These are phyloP conservation scores for Pelargonium citronellum DNA, from an alignment of 441 rosid species.

Conservation along the genomic window DNA sequence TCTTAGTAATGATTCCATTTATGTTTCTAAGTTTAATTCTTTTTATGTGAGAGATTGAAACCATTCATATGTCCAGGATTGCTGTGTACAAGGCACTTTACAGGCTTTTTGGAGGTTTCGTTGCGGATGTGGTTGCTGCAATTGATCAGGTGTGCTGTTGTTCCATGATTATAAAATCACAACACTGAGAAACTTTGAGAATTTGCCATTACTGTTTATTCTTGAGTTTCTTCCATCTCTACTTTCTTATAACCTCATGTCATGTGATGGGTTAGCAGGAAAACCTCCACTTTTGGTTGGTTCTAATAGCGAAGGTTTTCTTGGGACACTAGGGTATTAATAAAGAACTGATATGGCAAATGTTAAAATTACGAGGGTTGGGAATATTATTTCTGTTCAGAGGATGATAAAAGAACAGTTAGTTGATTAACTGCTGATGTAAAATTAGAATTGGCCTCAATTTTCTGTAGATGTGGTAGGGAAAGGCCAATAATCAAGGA, in stretches of 20 bases:
- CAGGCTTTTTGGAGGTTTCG: constrained; percentile 90
- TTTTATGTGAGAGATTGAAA: constrained; percentile 14
- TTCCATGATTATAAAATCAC: neutral
- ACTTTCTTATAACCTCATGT: no score
- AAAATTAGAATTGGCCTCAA: no score
- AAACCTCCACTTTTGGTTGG: no score
- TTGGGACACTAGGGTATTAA: neutral
- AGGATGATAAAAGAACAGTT: no score
- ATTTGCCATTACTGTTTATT: no score
- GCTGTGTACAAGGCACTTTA: constrained; percentile 97
- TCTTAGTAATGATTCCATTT: constrained; percentile 10
- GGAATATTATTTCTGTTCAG: no score
- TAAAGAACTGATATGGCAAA: neutral
- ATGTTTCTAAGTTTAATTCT: neutral
- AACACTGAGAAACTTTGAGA: no score
- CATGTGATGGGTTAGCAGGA: constrained; percentile 50
- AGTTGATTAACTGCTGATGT: no score
- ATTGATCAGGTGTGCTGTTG: constrained; percentile 70
- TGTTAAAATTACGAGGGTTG: no score
- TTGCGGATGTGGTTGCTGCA: constrained; percentile 98
- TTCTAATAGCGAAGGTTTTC: neutral
- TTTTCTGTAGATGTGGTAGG: no score
- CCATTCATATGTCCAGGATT: constrained; percentile 49
- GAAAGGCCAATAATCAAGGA: no score
- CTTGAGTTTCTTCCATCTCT: no score